Evolutionary conservation across 2,329 filamentous ascomycete genomes (phyloP).

Genomic region (Didymella segeticola): DNA sequence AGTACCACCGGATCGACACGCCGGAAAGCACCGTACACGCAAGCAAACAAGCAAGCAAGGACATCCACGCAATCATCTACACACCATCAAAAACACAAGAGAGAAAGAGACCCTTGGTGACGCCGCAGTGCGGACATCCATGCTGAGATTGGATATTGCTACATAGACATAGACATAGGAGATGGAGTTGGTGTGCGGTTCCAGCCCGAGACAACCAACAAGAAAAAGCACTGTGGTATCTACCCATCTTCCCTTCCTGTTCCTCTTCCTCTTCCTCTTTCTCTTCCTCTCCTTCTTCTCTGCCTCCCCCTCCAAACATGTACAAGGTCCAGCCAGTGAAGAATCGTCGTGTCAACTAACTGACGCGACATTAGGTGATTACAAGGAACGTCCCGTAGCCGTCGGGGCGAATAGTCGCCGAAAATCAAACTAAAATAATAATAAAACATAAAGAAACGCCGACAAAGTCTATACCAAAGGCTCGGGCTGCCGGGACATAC

Average conservation of each 20-base stretch:
- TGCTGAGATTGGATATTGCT: conserved; percentile 12
- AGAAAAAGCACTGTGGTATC: conserved; percentile 16
- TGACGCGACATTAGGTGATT: conserved; percentile 18
- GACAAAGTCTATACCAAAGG: conserved; percentile 9
- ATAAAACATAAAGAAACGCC: conserved; percentile 7
- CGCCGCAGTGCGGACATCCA: conserved; percentile 7
- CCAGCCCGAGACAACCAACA: conserved; percentile 12
- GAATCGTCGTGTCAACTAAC: conserved; percentile 4
- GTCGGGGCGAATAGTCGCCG: conserved; percentile 12
- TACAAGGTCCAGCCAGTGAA: conserved; percentile 17
- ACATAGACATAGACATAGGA: conserved; percentile 18
- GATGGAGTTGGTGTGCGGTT: conserved; percentile 10
- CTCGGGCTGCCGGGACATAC: conserved; percentile 13
- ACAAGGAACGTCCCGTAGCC: conserved; percentile 16
- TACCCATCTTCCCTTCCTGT: not conserved
- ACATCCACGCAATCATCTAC: too few relatives aligned
- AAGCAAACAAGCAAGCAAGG: too few relatives aligned
- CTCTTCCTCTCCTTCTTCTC: not conserved
- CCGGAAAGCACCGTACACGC: too few relatives aligned
- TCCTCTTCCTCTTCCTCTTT: not conserved
- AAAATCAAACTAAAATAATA: conserved; percentile 5
- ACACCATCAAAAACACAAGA: too few relatives aligned
- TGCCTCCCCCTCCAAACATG: conserved; percentile 4
- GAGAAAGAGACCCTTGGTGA: too few relatives aligned
- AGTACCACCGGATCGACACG: too few relatives aligned